Evolutionary conservation across 495 filamentous ascomycete species (phyloP), one percentile per base, ranked within the genome.

Genomic region (Aspergillus campestris): DNA sequence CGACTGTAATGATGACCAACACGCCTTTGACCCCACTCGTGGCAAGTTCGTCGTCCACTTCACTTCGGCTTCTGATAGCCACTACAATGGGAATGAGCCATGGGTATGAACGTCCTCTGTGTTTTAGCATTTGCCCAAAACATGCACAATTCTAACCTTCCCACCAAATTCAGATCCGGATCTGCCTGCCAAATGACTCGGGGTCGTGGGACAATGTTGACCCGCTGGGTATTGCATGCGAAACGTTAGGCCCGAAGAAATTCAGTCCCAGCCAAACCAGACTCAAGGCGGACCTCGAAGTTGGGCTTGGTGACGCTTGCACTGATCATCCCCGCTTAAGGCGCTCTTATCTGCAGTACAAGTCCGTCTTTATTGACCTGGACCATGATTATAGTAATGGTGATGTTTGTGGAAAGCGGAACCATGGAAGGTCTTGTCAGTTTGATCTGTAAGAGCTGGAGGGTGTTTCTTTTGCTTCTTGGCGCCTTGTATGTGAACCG

Each of bases 21-120:
- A 38, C 13, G 36, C 7, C 13, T 38, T 38, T 18, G 12, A n/a
- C 7, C 36, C 36, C 9, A 38, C 36, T 9, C 8, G 3, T 15
- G 36, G 36, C 8, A 38, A 38, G 36, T 38, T 38, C 13, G 36
- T 38, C 36, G 36, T 38, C 36, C 36, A 38, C 36, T 38, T 14
- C 36, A 38, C 36, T 18, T 38, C 36, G 3, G 3, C 24, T 18
- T 7, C 12, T n/a, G 36, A 38, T 18, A 38, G 12, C 36, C 12
- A 38, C 8, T 11, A 11, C 8, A 15, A 38, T 3, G 13, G 13
- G 3, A 24, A 24, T 1, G 13, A 38, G 36, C 36, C 36, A 8
- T 38, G 36, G 36, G 36, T 38, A 38, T 6, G 36, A n/a, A 14
- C 3, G 24, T 38, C 9, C 8, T 6, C 36, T 7, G 8, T 38